Conservation (phyloP, 495 filamentous ascomycete genomes). For the Xylaria flabelliformis region DNA sequence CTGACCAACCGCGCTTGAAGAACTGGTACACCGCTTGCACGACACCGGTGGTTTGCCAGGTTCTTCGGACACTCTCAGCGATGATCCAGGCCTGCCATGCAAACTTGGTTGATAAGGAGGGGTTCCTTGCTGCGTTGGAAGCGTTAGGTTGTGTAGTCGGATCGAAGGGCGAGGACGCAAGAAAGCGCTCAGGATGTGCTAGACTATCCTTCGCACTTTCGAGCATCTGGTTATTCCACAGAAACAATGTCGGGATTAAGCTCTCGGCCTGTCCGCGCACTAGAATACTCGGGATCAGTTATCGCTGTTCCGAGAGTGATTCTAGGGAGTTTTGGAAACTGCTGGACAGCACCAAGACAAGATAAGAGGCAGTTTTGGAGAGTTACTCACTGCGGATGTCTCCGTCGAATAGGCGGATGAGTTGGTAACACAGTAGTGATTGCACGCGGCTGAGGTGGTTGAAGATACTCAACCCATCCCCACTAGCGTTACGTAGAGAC, state of each 20-base stretch:
- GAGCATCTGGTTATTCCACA: conserved; percentile 49
- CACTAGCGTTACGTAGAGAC: conserved; percentile 17
- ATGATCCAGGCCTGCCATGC: conserved; percentile 50
- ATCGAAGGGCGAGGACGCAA: conserved; percentile 14
- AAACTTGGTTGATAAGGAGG: conserved; percentile 8
- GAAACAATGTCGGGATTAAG: conserved; percentile 50
- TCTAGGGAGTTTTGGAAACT: neutral
- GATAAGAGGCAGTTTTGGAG: neutral
- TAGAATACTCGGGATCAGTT: neutral
- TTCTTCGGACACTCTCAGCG: conserved; percentile 45
- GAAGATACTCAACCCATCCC: conserved; percentile 26
- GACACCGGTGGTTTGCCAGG: conserved; percentile 35
- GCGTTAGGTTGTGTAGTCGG: neutral
- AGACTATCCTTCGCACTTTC: conserved; percentile 38
- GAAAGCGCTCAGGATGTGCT: conserved; percentile 31
- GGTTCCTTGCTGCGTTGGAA: neutral
- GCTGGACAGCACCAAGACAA: neutral
- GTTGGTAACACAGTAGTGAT: conserved; percentile 57
- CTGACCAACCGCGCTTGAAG: conserved; percentile 41
- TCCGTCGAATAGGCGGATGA: conserved; percentile 65
- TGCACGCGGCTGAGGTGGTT: conserved; percentile 54
- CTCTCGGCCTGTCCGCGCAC: conserved; percentile 53
- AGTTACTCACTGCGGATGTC: conserved; percentile 49
- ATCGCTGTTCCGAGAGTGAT: neutral
- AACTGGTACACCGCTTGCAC: conserved; percentile 40